Conservation (phyloP, 805 yeast genomes). For the Danielia oregonensis region DNA sequence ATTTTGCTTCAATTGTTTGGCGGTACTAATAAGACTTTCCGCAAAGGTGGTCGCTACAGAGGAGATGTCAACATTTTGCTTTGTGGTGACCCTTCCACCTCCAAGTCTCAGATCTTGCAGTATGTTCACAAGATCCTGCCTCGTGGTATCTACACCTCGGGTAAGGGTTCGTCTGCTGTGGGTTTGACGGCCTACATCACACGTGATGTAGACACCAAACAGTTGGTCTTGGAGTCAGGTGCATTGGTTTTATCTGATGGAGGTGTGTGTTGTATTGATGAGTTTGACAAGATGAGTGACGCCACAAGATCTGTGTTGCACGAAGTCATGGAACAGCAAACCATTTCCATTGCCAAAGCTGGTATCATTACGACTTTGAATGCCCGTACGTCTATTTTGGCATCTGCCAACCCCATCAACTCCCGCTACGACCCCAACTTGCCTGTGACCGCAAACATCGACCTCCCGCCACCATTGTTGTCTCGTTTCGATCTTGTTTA, state of each 20-base stretch:
- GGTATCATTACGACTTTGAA: slow-evolving; percentile 96
- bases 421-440: slow-evolving; percentile 92
- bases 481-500: slow-evolving; percentile 95
- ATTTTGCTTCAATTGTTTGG: slow-evolving; percentile 89
- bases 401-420: slow-evolving; percentile 96
- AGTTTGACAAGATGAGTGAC: slow-evolving; percentile 96
- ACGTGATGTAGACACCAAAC: slow-evolving; percentile 89
- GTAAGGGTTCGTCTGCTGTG: slow-evolving; percentile 98
- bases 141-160: slow-evolving; percentile 95
- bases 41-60: slow-evolving; percentile 90
- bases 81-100: slow-evolving; percentile 98
- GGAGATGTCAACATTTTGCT: slow-evolving; percentile 90
- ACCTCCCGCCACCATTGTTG: slow-evolving; percentile 90
- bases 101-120: slow-evolving; percentile 90
- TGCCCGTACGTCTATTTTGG: slow-evolving; percentile 93
- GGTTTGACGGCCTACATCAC: slow-evolving; percentile 98
- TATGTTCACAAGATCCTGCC: slow-evolving; percentile 98
- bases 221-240: slow-evolving; percentile 90
- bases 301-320: slow-evolving; percentile 91
- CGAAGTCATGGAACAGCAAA: slow-evolving; percentile 99
- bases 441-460: slow-evolving; percentile 94
- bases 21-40: slow-evolving; percentile 85
- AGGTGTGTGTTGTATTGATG: slow-evolving; percentile 98
- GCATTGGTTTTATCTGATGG: slow-evolving; percentile 96
- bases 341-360: slow-evolving; percentile 96